Evolutionary conservation across 1,284 basidiomycete genomes (phyloP).

Genomic region (Ceratobasidium sp.): DNA sequence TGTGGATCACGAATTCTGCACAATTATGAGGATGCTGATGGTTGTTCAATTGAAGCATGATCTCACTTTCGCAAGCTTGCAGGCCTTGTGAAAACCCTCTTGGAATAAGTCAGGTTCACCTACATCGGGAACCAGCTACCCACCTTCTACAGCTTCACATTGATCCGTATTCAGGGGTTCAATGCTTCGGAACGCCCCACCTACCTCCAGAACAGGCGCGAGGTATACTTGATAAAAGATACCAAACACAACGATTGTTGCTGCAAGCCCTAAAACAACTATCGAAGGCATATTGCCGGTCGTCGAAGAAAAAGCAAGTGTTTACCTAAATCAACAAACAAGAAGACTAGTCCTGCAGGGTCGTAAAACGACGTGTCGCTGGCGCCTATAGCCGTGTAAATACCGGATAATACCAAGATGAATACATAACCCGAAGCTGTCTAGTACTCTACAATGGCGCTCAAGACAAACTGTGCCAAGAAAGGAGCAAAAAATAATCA

Average conservation of each 20-base stretch:
- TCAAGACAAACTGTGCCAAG: constrained; percentile 38
- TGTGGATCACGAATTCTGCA: constrained; percentile 28
- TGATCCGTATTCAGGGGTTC: constrained; percentile 31
- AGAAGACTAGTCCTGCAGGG: background rate
- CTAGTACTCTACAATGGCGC: constrained; percentile 41
- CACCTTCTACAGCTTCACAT: constrained; percentile 27
- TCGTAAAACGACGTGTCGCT: background rate
- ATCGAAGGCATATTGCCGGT: constrained; percentile 34
- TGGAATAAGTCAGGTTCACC: background rate
- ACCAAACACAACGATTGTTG: background rate
- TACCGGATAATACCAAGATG: constrained; percentile 18
- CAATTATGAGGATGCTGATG: background rate
- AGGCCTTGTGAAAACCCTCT: constrained; percentile 51
- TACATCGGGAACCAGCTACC: background rate
- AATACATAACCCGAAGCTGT: constrained; percentile 42
- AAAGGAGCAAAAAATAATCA: constrained; percentile 11
- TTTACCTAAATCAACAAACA: background rate
- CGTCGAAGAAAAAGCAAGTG: constrained; percentile 11
- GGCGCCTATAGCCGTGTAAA: background rate
- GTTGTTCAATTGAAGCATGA: constrained; percentile 25
- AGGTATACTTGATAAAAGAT: constrained; percentile 24
- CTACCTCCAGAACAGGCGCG: constrained; percentile 7
- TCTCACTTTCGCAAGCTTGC: constrained; percentile 69
- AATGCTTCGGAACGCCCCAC: constrained; percentile 21
- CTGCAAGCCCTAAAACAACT: background rate